These are phyloP conservation scores for Solanum gandarillasii DNA, from an alignment of 257 asterid genomes.

Conservation along the genomic window DNA sequence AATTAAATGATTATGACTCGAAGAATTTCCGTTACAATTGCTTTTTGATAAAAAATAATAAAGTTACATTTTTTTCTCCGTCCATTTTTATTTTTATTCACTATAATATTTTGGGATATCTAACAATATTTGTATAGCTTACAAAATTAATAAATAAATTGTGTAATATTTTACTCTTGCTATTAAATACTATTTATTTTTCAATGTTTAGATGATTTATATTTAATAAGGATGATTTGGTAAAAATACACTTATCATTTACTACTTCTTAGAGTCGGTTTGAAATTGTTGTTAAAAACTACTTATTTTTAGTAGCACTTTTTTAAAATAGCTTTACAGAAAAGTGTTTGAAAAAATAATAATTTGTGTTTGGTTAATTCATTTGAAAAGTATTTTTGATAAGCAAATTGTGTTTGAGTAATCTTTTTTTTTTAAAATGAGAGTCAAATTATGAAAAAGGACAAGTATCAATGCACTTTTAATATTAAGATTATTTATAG, in stretches of 20 bases:
- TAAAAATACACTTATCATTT: background rate
- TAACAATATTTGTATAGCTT: background rate
- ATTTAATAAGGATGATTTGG: too few relatives aligned
- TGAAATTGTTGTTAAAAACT: too few relatives aligned
- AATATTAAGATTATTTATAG: too few relatives aligned
- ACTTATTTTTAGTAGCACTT: background rate
- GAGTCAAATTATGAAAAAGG: too few relatives aligned
- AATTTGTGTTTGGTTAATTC: background rate
- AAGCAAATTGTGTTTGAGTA: background rate
- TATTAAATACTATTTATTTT: too few relatives aligned
- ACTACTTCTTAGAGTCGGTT: background rate
- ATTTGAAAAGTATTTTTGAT: too few relatives aligned
- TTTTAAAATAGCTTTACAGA: background rate
- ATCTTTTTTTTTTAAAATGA: background rate
- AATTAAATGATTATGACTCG: background rate
- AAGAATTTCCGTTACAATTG: background rate
- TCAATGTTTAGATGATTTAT: too few relatives aligned
- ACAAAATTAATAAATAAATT: background rate
- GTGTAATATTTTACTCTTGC: background rate
- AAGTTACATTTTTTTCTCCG: background rate
- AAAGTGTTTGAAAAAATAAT: too few relatives aligned
- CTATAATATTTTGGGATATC: background rate
- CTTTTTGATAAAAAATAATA: too few relatives aligned
- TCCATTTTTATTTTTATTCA: background rate
- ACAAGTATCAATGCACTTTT: background rate